Base-by-base conservation (phyloP, 2,329 filamentous ascomycete species). In the Stagonosporopsis vannaccii region DNA sequence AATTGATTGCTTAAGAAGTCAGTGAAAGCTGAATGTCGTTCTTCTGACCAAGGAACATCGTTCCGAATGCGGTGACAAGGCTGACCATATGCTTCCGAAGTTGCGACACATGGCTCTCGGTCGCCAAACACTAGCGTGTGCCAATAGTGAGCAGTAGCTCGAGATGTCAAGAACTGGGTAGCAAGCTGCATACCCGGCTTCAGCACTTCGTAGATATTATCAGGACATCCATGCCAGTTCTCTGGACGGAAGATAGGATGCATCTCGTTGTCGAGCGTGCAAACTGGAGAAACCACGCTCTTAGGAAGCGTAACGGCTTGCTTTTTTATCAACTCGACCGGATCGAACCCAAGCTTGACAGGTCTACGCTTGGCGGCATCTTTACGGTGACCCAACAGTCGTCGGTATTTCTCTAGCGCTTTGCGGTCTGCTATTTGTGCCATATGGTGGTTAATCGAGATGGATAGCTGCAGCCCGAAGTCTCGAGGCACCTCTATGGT, bases 151-250 rank as follows among this genome's bases (percentile, higher is more conserved):
- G 74, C 69, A 6, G 74, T 76, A 7, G 70, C 71, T n/a, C 66
- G 69, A 49, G 75, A 75, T 17, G 71, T 69, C 7, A 77, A 37
- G 8, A 77, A 59, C 9, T 70, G 42, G 1, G 72, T 75, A 17
- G 65, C 65, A 28, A 77, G 66, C 30, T 69, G 70, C 28, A 77
- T 57, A 22, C 69, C 75, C 40, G 75, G 75, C 58, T 72, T 76
- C n/a, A 77, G 54, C 1, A 72, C 60, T 30, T 75, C 72, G 53
- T 77, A 77, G 17, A 77, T 69, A 1, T 63, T 69, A 48, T 75
- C 72, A 1, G 75, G 65, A 54, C 73, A 76, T 7, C 71, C 75
- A 49, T 77, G 74, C 61, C 75, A 77, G 42, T 77, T 77, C 13
- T 75, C 73, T 3, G 65, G 59, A 19, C 73, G 70, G 41, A 77